Conservation (phyloP, 2,329 filamentous ascomycete genomes). For the Pseudomassariella vexata region DNA sequence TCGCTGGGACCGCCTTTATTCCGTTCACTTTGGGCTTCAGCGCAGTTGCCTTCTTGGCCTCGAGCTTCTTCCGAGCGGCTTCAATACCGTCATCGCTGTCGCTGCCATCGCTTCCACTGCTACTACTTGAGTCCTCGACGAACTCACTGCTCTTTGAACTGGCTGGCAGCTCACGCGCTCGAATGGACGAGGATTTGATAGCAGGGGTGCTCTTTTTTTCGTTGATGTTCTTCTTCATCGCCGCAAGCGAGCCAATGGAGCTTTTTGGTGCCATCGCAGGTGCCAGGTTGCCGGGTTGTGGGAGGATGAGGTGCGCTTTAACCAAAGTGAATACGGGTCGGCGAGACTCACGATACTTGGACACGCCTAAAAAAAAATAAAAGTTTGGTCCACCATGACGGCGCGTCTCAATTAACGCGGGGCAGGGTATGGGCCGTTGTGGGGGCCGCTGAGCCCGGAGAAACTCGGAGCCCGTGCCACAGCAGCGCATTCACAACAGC, state of each 20-base stretch:
- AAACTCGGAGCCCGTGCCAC: no score
- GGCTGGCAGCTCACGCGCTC: slow-evolving; percentile 10
- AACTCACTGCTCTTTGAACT: slow-evolving; percentile 12
- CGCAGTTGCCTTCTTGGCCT: slow-evolving; percentile 19
- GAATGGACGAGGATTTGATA: slow-evolving; percentile 10
- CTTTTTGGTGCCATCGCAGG: slow-evolving; percentile 8
- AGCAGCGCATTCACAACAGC: no score
- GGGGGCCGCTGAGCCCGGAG: no score
- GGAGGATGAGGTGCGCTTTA: no score
- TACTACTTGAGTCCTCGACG: slow-evolving; percentile 22
- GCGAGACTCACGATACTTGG: no score
- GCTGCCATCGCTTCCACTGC: slow-evolving; percentile 28
- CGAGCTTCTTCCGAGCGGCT: slow-evolving; percentile 25
- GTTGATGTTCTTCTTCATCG: slow-evolving; percentile 18
- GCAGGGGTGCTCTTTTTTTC: slow-evolving; percentile 17
- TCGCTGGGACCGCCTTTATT: no score
- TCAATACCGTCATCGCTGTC: slow-evolving; percentile 24
- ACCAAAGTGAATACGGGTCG: no score
- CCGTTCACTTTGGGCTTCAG: slow-evolving; percentile 17
- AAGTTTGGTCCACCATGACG: no score
- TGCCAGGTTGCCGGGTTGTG: no score
- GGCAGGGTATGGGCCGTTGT: no score
- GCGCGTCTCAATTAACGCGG: no score
- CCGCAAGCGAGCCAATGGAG: slow-evolving; percentile 10
- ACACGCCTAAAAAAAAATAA: no score